Conservation (phyloP, 2,329 filamentous ascomycete genomes). For the Epichloe sibirici region DNA sequence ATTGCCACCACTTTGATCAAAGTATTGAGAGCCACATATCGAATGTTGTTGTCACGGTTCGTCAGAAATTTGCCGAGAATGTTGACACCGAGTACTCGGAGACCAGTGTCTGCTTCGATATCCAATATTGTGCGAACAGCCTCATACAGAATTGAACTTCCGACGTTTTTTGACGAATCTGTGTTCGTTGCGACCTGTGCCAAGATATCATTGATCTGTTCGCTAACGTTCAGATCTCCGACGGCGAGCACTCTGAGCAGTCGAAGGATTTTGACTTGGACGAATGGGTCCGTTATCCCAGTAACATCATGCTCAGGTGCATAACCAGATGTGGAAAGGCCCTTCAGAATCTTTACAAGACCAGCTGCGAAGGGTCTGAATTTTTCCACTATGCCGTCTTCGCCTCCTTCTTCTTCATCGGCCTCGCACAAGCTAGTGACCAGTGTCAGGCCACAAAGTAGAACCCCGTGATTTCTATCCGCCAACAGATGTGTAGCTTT, state of each 20-base stretch:
- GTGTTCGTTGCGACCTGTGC: constrained; percentile 97
- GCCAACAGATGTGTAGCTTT: constrained; percentile 81
- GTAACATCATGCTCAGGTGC: constrained; percentile 97
- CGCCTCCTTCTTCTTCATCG: constrained; percentile 84
- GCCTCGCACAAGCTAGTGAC: constrained; percentile 89
- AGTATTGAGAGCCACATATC: constrained; percentile 94
- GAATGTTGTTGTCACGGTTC: constrained; percentile 99
- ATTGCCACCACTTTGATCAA: constrained; percentile 96
- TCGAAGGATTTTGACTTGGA: constrained; percentile 91
- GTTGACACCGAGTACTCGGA: constrained; percentile 91
- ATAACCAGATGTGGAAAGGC: constrained; percentile 87
- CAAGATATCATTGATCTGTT: constrained; percentile 96
- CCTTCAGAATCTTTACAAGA: constrained; percentile 82
- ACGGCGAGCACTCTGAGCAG: constrained; percentile 76
- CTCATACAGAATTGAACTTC: constrained; percentile 96
- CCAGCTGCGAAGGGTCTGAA: constrained; percentile 78
- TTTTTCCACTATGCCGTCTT: constrained; percentile 79
- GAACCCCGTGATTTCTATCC: constrained; percentile 89
- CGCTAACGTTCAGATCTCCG: constrained; percentile 77
- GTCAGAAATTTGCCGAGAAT: constrained; percentile 95
- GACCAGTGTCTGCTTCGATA: constrained; percentile 91
- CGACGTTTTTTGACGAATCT: constrained; percentile 95
- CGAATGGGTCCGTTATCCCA: constrained; percentile 92
- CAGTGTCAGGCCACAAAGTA: constrained; percentile 83
- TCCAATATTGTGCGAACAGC: constrained; percentile 94